Evolutionary conservation across 805 yeast species (phyloP), one percentile per base, ranked within the genome.

Genomic region (Debaryomyces castellii): DNA sequence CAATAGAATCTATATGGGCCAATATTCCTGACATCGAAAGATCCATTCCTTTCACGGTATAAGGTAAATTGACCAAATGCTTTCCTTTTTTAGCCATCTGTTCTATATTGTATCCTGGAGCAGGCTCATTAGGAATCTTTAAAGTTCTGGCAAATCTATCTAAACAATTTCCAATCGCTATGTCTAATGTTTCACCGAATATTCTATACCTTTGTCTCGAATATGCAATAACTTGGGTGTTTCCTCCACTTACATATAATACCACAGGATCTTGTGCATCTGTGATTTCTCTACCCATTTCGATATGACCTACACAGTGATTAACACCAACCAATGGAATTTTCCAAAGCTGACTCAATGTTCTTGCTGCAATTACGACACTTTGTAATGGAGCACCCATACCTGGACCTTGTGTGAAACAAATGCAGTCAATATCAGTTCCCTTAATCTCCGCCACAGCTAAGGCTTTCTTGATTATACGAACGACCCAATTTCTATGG

Each of bases 11-110:
- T 42, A 94, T 80, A 59, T 80, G 82, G 12, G 91, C 97, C 47
- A 94, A 68, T 36, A 94, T 89, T 8, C 99, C 99, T 53, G 96
- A 87, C 96, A 94, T 89, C 41, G 96, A 87, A 46, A 94, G 60
- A 64, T 94, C 99, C 99, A 94, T 94, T 3, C 99, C 99, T 64
- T 94, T 94, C 12, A 94, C 99, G 0, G 99, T 92, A 61, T 94
- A 94, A 0, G 99, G 99, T 34, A 94, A 69, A 39, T 81, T 84
- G 2, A 92, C 87, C 36, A 85, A 67, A 50, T 75, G 75, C 50
- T 64, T 70, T 7, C 84, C 85, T 59, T 77, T 75, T 54, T 83
- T 88, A 14, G 99, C 98, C 69, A 94, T 61, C 60, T 89, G 96
- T 67, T 94, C 99, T 53, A 94, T 94, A 61, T 94, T 94, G 67